These are phyloP conservation scores for Bigelowiella natans DNA, from an alignment of 78 protist species.

Conservation along the genomic window DNA sequence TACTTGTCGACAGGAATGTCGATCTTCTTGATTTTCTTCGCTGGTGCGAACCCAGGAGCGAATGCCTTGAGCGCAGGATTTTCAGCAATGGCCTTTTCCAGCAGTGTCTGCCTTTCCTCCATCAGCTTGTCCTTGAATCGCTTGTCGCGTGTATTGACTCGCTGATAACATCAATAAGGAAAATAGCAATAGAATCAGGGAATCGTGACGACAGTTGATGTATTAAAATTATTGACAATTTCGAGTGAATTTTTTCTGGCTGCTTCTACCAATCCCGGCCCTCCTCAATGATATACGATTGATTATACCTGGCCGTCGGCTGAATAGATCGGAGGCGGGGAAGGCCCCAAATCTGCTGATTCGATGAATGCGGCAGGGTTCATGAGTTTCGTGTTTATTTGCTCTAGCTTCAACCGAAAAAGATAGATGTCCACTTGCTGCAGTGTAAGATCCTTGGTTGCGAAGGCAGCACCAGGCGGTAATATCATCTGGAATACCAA, in stretches of 20 bases:
- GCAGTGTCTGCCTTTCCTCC: not conserved
- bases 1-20: not conserved
- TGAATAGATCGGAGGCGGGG: not conserved
- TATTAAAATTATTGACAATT: no score
- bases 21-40: not conserved
- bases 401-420: not conserved
- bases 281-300: not conserved
- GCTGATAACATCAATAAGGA: no score
- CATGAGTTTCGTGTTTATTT: not conserved
- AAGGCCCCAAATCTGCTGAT: not conserved
- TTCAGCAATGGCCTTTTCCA: not conserved
- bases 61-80: not conserved
- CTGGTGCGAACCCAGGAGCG: not conserved
- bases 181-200: no score
- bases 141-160: not conserved
- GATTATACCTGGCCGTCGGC: not conserved
- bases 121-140: not conserved
- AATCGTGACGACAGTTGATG: no score
- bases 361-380: not conserved
- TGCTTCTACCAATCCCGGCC: not conserved
- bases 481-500: not conserved
- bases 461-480: not conserved
- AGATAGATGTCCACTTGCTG: not conserved
- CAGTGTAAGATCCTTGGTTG: not conserved
- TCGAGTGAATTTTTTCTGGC: no score